Conservation (phyloP, 1,284 basidiomycete species). For the Erythrobasidium hasegawianum region DNA sequence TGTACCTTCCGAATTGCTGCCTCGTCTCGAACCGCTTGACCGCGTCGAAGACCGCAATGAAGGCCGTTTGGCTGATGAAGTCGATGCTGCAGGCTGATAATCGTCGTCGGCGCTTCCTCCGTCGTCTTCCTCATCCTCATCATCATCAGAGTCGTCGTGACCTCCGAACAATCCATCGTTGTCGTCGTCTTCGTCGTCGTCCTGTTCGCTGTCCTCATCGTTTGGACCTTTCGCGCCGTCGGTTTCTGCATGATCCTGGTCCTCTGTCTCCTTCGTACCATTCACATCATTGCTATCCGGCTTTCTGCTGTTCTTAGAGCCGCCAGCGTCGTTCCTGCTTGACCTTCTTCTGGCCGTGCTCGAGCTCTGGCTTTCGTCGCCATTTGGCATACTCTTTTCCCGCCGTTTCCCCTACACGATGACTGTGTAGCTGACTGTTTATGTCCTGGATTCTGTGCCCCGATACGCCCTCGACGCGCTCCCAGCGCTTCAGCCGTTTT, state of each 20-base stretch:
- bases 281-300: too few relatives aligned
- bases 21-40: too few relatives aligned
- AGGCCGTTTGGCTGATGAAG: too few relatives aligned
- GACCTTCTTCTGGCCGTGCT: conserved; percentile 1
- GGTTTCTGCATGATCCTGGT: neutral
- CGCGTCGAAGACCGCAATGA: too few relatives aligned
- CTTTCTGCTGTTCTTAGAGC: neutral
- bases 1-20: too few relatives aligned
- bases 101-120: neutral
- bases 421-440: too few relatives aligned
- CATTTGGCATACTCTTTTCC: neutral
- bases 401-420: too few relatives aligned
- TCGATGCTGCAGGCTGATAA: too few relatives aligned
- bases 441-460: too few relatives aligned
- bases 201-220: neutral
- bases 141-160: neutral
- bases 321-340: neutral
- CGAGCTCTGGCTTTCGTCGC: neutral
- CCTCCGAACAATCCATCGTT: neutral
- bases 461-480: too few relatives aligned
- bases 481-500: too few relatives aligned
- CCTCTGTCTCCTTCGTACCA: neutral
- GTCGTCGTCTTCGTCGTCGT: conserved; percentile 13
- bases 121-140: neutral
- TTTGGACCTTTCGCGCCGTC: neutral